Conservation (phyloP, 495 filamentous ascomycete genomes). For the Penicillium odoratum region DNA sequence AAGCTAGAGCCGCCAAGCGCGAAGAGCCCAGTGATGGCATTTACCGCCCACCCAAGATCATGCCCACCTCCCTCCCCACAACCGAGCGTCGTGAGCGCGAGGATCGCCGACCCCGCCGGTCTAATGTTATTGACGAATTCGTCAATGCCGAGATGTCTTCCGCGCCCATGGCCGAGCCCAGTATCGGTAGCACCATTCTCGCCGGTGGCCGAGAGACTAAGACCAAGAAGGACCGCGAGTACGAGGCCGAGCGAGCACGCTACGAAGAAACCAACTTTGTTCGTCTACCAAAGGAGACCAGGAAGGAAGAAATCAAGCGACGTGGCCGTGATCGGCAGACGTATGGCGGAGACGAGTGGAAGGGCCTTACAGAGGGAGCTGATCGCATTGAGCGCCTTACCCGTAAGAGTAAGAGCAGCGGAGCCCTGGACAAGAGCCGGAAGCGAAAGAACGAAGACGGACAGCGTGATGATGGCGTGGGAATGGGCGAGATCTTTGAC, state of each 20-base stretch:
- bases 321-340: conserved; percentile 50
- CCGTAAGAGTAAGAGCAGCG: conserved; percentile 50
- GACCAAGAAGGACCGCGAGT: conserved; percentile 64
- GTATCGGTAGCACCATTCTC: conserved; percentile 80
- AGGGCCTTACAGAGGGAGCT: conserved; percentile 71
- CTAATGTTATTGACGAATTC: conserved; percentile 82
- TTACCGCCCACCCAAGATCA: conserved; percentile 84
- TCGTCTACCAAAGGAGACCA: conserved; percentile 75
- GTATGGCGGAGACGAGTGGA: conserved; percentile 86
- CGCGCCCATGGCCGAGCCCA: conserved; percentile 75
- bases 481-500: conserved; percentile 68
- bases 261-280: conserved; percentile 91
- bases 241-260: conserved; percentile 67
- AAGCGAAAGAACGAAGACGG: conserved; percentile 69
- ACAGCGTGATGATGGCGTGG: conserved; percentile 53
- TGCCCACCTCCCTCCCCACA: conserved; percentile 64
- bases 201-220: conserved; percentile 70
- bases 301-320: conserved; percentile 63
- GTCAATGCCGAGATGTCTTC: conserved; percentile 74
- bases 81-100: conserved; percentile 61
- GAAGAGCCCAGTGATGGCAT: conserved; percentile 53
- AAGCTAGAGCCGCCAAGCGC: conserved; percentile 18
- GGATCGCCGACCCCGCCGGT: conserved; percentile 53
- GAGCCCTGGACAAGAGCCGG: conserved; percentile 73
- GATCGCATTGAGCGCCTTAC: conserved; percentile 76